These are phyloP conservation scores for Aspergillus affinis DNA, from an alignment of 495 filamentous ascomycete genomes.

Conservation along the genomic window DNA sequence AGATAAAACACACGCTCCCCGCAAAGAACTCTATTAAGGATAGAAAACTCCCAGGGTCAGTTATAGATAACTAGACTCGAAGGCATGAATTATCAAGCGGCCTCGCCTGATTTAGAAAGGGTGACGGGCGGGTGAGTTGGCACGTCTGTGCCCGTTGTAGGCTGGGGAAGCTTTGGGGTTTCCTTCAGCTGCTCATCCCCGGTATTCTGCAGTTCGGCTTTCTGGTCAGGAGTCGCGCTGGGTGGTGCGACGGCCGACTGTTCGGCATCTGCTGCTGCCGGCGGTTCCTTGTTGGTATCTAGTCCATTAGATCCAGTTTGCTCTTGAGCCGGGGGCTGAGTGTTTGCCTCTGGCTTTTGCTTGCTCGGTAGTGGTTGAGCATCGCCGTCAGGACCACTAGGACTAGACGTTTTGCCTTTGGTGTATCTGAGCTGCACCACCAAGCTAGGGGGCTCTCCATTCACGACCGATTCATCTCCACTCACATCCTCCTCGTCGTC, in stretches of 20 bases:
- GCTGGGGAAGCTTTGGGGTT: slow-evolving; percentile 2
- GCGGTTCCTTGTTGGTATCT: not conserved
- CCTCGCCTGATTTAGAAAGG: slow-evolving; percentile 2
- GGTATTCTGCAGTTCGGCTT: not conserved
- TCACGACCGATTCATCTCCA: slow-evolving; percentile 56
- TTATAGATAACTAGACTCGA: not conserved
- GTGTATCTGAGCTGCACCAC: slow-evolving; percentile 64
- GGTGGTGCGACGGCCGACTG: not conserved
- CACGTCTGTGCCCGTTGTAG: slow-evolving; percentile 1
- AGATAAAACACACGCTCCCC: slow-evolving; percentile 1
- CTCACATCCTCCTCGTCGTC: slow-evolving; percentile 63
- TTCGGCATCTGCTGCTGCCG: not conserved
- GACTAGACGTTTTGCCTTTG: slow-evolving; percentile 30
- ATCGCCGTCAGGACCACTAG: slow-evolving; percentile 19
- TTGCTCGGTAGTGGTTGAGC: not conserved
- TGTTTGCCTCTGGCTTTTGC: slow-evolving; percentile 3
- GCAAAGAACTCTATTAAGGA: slow-evolving; percentile 8
- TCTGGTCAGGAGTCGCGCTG: slow-evolving; percentile 1
- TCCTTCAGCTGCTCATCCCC: not conserved
- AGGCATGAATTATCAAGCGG: not conserved
- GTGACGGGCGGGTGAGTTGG: slow-evolving; percentile 1
- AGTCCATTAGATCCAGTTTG: not conserved
- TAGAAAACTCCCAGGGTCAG: not conserved
- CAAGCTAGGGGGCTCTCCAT: slow-evolving; percentile 56
- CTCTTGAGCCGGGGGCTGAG: not conserved